Base-by-base conservation (phyloP, 768 basidiomycete species). In the Suillus subalutaceus region DNA sequence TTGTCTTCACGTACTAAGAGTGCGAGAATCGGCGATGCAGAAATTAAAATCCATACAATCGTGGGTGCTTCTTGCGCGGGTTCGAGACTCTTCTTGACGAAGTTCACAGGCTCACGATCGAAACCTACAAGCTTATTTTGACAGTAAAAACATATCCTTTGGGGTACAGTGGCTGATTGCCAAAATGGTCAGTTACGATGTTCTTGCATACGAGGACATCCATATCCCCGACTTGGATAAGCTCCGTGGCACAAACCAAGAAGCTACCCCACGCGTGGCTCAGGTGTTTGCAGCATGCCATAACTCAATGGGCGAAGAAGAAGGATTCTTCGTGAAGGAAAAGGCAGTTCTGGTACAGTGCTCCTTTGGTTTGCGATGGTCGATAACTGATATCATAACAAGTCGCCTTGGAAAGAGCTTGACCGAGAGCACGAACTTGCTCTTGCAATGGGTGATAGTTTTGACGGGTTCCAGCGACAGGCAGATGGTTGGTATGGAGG, bases 361-460 rank as follows among this genome's bases (percentile, higher is more conserved):
- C 30, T 66, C 43, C 30, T 64, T n/a, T 68, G 71, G 3, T 70
- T 72, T 16, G 48, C 60, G 23, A 59, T 69, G 18, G 66, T 75
- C 38, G 65, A 55, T 66, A 37, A 41, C 38, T 15, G 58, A n/a
- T 1, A 13, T 12, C 57, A 38, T 64, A 18, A 56, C 30, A 60
- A 91, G 89, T 79, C 81, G 15, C 88, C 89, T 0, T 92, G 89
- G 88, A 71, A 72, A 52, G 87, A 90, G 71, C 75, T 91, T 4
- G 88, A 91, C 68, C 74, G 69, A 6, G 90, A 92, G 70, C 82
- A 85, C 43, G 68, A 72, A 1, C 76, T 32, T 30, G 63, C 52
- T 35, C 18, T 60, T 30, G 59, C 59, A 43, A 43, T 60, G 26
- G 59, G 59, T 20, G 16, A 41, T 8, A 32, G 8, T 12, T 40